Evolutionary conservation across 805 yeast genomes (phyloP).

Genomic region (Vanderwaltozyma polyspora): DNA sequence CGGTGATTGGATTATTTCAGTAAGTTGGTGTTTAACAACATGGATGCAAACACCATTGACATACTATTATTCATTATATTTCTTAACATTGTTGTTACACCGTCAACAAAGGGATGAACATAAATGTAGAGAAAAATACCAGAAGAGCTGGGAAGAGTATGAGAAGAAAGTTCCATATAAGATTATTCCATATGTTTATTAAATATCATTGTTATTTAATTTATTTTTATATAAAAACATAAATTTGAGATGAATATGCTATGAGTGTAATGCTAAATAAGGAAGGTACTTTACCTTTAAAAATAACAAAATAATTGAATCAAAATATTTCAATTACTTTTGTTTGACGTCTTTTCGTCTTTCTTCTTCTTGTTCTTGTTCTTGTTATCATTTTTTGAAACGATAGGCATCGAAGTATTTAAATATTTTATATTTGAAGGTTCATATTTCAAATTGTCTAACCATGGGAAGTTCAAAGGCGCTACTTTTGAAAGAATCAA

Average conservation of each 20-base stretch:
- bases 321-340: background rate
- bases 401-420: slow-evolving; percentile 15
- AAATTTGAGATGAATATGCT: too few relatives aligned
- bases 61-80: slow-evolving; percentile 77
- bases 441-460: slow-evolving; percentile 11
- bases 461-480: slow-evolving; percentile 18
- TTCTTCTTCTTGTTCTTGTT: background rate
- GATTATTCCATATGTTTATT: slow-evolving; percentile 81
- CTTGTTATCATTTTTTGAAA: slow-evolving; percentile 3
- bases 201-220: too few relatives aligned
- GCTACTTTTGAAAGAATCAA: slow-evolving; percentile 12
- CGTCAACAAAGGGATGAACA: slow-evolving; percentile 88
- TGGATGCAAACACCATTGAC: slow-evolving; percentile 74
- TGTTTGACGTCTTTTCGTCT: background rate
- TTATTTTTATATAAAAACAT: too few relatives aligned
- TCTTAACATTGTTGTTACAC: slow-evolving; percentile 71
- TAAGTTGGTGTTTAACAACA: slow-evolving; percentile 88
- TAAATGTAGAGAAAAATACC: slow-evolving; percentile 80
- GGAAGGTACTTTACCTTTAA: too few relatives aligned
- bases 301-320: background rate
- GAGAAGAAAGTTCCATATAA: slow-evolving; percentile 74
- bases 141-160: slow-evolving; percentile 76
- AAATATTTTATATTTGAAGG: slow-evolving; percentile 11
- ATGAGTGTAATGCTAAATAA: too few relatives aligned
- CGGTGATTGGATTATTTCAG: slow-evolving; percentile 89